These are phyloP conservation scores for Hypericum perforatum DNA, from an alignment of 345 rosid genomes.

Conservation along the genomic window DNA sequence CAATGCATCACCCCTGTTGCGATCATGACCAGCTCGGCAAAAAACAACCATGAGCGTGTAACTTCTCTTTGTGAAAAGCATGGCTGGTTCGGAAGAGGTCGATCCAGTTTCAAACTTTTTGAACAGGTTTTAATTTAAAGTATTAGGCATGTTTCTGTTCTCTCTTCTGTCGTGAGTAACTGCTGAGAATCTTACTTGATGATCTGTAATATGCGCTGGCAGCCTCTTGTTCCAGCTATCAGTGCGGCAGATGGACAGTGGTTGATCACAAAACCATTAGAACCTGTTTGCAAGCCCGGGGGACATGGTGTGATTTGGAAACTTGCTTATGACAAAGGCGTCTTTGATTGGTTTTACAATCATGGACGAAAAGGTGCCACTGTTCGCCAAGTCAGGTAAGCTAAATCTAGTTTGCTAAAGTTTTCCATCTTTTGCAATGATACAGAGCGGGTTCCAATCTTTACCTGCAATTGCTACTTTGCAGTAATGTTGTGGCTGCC, in stretches of 20 bases:
- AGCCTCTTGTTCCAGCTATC: constrained; percentile 89
- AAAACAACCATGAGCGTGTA: constrained; percentile 73
- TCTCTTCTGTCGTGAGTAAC: constrained; percentile 1
- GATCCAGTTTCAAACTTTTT: constrained; percentile 72
- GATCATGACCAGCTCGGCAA: constrained; percentile 93
- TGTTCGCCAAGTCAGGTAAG: constrained; percentile 90
- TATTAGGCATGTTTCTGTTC: background rate
- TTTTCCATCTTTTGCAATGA: background rate
- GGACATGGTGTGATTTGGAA: constrained; percentile 99
- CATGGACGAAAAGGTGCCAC: constrained; percentile 92
- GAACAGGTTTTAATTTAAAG: constrained; percentile 53
- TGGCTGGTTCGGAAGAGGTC: constrained; percentile 90
- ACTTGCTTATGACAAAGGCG: constrained; percentile 81
- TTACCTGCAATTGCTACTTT: constrained; percentile 16
- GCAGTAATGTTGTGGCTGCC: constrained; percentile 95
- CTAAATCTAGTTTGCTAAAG: constrained; percentile 11
- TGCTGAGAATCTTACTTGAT: constrained; percentile 2
- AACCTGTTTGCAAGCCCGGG: constrained; percentile 86
- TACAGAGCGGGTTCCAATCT: background rate
- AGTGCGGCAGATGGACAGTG: constrained; percentile 81
- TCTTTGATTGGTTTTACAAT: constrained; percentile 67
- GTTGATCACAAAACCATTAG: constrained; percentile 59
- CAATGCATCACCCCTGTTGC: constrained; percentile 90
- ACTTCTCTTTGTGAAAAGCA: constrained; percentile 63
- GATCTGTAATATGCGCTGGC: constrained; percentile 19